Conservation (phyloP, 371 early-diverging fungal species). For the Rhizopus microsporus region DNA sequence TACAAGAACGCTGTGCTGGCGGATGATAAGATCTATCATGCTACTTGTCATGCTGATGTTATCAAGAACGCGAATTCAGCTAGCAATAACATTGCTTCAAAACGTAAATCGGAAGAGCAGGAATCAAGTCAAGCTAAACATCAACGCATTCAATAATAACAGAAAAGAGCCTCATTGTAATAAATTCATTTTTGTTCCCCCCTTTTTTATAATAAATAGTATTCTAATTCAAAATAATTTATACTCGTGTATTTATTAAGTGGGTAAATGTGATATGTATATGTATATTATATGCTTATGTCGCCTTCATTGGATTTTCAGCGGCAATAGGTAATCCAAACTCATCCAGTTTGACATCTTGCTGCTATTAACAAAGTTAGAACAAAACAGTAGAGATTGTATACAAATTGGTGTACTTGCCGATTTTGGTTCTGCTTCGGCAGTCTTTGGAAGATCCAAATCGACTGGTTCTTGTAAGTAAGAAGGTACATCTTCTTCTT, state of each 20-base stretch:
- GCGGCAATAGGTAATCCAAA: slow-evolving; percentile 58
- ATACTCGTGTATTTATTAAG: too few relatives aligned
- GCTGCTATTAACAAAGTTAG: slow-evolving; percentile 11
- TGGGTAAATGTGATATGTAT: too few relatives aligned
- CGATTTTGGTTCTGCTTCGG: slow-evolving; percentile 54
- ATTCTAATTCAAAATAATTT: neutral
- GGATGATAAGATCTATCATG: slow-evolving; percentile 70
- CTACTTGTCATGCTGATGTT: slow-evolving; percentile 68
- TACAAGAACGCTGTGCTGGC: slow-evolving; percentile 77
- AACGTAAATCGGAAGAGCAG: slow-evolving; percentile 16
- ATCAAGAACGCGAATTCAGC: slow-evolving; percentile 29
- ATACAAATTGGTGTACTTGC: slow-evolving; percentile 17
- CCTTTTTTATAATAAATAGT: neutral
- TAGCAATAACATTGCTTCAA: slow-evolving; percentile 10
- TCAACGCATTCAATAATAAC: neutral
- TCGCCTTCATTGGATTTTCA: slow-evolving; percentile 52
- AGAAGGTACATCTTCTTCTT: slow-evolving; percentile 76
- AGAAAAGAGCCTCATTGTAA: neutral
- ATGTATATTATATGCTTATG: slow-evolving; percentile 1
- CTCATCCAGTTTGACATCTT: slow-evolving; percentile 54
- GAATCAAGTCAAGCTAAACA: slow-evolving; percentile 9
- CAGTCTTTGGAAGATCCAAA: slow-evolving; percentile 49
- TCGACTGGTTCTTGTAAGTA: slow-evolving; percentile 61
- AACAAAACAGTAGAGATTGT: neutral
- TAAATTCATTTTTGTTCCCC: neutral